Base-by-base conservation (phyloP, 129 eudicot genomes). In the carrot (Daucus carota) region DNA sequence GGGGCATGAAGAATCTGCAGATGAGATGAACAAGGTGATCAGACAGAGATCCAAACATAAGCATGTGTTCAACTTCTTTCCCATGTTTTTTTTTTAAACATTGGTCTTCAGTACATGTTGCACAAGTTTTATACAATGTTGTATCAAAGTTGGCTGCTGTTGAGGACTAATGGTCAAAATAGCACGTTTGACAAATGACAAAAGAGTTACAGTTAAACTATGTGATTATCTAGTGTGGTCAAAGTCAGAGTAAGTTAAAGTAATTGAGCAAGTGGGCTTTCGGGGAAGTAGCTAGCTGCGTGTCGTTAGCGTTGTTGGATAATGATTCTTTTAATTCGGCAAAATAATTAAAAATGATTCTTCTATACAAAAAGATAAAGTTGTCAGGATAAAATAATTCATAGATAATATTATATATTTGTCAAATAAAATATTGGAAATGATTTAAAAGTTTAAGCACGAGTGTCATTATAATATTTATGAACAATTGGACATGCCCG, bases 1-100 rank as follows among this genome's bases (percentile, higher is more conserved):
- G 52, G 96, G 91, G 68, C 97, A 78, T 20, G 95, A 87, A 13
- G 85, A 83, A 29, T 54, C 48, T 40, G 84, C 68, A 26, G 67
- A 77, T 47, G 76, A 40, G 67, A 36, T 74, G 46, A 59, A 42
- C 16, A 71, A 24, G 75, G 63, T 63, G 72, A 72, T 24, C 32
- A 85, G 5, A 72, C 15, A 33, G 68, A 72, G 59, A 36, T 73
- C 12, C 2, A 34, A n/a, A 26, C 15, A 40, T 4, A 32, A 20
- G 20, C 3, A 38, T 5, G 13, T n/a, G 31, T 20, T 57, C 52
- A 65, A 45, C 42, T 69, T 47, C 42, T 69, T 47, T 29, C 47
- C 48, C 74, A 72, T 77, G 20, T 14, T 34, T 0, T 70, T 65
- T 45, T 70, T 31, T 31, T 72, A 29, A 38, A 71, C 32, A n/a